Evolutionary conservation across 75 land plant species (phyloP).

Genomic region (Picea glauca): DNA sequence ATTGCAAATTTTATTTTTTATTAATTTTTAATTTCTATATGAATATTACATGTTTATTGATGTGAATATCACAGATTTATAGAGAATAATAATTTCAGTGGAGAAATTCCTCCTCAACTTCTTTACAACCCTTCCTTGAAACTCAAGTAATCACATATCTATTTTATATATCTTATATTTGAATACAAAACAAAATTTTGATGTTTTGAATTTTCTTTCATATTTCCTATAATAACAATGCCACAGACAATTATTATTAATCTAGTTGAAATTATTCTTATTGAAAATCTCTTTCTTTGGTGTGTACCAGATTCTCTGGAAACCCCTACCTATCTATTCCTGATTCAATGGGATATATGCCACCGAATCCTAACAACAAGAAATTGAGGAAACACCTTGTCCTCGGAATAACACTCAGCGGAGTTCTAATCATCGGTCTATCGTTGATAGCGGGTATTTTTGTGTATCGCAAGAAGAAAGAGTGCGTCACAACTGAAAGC

Average conservation of each 20-base stretch:
- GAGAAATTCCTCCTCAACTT: not conserved
- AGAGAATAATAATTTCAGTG: slow-evolving; percentile 8
- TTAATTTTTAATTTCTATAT: not conserved
- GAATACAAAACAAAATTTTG: not conserved
- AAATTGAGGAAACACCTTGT: not conserved
- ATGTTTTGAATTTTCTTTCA: not conserved
- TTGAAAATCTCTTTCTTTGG: not conserved
- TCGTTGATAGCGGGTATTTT: not conserved
- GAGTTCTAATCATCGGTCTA: not conserved
- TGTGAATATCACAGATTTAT: not conserved
- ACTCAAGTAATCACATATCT: not conserved
- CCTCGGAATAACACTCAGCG: not conserved
- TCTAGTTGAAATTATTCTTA: no score
- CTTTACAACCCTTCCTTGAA: not conserved
- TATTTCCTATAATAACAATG: not conserved
- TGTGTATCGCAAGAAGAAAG: not conserved
- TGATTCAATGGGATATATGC: not conserved
- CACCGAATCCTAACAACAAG: not conserved
- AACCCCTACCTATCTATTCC: not conserved
- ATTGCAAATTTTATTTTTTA: not conserved
- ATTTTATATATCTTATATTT: no score
- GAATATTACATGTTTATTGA: not conserved
- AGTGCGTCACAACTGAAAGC: not conserved
- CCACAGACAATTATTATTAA: not conserved
- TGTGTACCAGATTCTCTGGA: not conserved